Conservation (phyloP, 768 basidiomycete species). For the Phaeolepiota aurea region DNA sequence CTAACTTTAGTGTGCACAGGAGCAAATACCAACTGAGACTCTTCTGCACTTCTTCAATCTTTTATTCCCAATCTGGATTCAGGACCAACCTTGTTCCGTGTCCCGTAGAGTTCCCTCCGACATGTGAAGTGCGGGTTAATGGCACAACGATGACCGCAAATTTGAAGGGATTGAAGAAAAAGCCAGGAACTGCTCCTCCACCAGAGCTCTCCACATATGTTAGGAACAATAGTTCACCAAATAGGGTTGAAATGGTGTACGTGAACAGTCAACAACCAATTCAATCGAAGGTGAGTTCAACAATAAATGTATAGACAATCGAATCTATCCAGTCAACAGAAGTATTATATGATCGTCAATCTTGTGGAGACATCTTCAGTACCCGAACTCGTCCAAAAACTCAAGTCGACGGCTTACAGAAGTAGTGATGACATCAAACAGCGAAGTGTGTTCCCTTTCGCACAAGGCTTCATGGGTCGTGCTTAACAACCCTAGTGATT, state of each 20-base stretch:
- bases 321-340: conserved; percentile 35
- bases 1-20: conserved; percentile 32
- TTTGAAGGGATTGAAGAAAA: conserved; percentile 90
- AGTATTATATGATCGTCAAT: conserved; percentile 80
- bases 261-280: conserved; percentile 80
- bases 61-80: conserved; percentile 51
- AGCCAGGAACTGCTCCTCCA: conserved; percentile 89
- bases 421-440: conserved; percentile 55
- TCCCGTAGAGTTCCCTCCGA: conserved; percentile 85
- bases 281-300: conserved; percentile 52
- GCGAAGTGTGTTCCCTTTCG: conserved; percentile 43
- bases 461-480: neutral
- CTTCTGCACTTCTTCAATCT: conserved; percentile 82
- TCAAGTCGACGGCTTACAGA: conserved; percentile 62
- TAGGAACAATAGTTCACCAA: conserved; percentile 32
- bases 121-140: conserved; percentile 89
- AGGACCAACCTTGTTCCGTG: conserved; percentile 46
- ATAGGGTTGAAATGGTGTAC: conserved; percentile 82
- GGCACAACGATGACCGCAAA: conserved; percentile 58
- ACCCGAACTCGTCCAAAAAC: conserved; percentile 55
- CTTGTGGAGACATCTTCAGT: conserved; percentile 75
- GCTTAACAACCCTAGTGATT: conserved; percentile 38
- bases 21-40: conserved; percentile 74
- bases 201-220: conserved; percentile 51
- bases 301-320: neutral